Base-by-base conservation (phyloP, 192 early-diverging fungal genomes). In the Dissophora ornata region DNA sequence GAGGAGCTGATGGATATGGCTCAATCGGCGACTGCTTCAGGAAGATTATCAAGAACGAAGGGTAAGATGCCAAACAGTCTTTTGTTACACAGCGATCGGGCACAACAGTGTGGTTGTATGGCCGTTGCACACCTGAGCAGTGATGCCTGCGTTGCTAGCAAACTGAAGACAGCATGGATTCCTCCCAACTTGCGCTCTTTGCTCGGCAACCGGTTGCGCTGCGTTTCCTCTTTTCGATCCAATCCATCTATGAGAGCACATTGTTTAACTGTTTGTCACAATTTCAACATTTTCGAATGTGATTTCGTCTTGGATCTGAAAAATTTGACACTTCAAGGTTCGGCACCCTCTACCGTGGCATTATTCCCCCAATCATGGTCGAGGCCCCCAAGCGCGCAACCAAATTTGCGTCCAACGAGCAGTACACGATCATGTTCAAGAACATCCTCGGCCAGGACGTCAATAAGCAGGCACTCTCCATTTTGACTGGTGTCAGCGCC, bases 301-400 rank as follows among this genome's bases (percentile, higher is more conserved):
- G n/a, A n/a, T n/a, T n/a, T n/a, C n/a, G n/a, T n/a, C n/a, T n/a
- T n/a, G n/a, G n/a, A n/a, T n/a, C n/a, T n/a, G n/a, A n/a, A n/a
- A n/a, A n/a, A n/a, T n/a, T n/a, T n/a, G n/a, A n/a, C n/a, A 15
- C 9, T 22, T 13, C 42, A 38, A 38, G 84, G 29, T 81, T 86
- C 52, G 80, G 80, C 29, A 84, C 90, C 3, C 84, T 96, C 45
- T 95, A 97, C 73, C 85, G 93, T 49, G 97, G 97, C n/a, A 99
- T 99, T 54, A 67, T 95, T 29, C 94, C 97, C 41, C 97, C 97
- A 7, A 96, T 99, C 69, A 84, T 99, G 84, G 95, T 95, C 1
- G 97, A 99, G 82, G 97, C 97, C 38, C 97, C 97, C 22, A 98
- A 98, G 84, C 89, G 97, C 45, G 95, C 95, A 21, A 98, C 94